A percentile compares a stretch with the other conserved stretches of the same genome.
phyloP scores from a whole-genome alignment of 2,329 filamentous ascomycete species.

The Simplicillium aogashimaense region DNA sequence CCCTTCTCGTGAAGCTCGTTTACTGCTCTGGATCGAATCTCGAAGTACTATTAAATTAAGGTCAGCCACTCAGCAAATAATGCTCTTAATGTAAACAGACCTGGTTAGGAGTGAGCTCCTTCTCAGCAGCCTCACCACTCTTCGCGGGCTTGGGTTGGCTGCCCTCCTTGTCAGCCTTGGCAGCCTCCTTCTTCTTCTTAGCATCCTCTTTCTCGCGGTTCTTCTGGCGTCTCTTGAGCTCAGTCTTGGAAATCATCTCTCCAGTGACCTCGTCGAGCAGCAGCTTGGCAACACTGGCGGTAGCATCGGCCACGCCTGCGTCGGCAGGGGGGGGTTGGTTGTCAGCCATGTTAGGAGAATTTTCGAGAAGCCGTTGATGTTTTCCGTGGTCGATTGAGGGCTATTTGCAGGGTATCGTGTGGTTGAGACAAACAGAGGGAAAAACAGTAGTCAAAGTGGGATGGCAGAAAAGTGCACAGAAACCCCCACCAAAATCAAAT shows the following conservation, averaged over 20 bases:
- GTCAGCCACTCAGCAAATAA: not conserved
- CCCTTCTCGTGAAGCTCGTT: constrained; percentile 29
- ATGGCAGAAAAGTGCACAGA: no score
- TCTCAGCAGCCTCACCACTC: constrained; percentile 52
- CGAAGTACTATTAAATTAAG: constrained; percentile 58
- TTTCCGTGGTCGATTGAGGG: constrained; percentile 41
- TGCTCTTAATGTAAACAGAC: constrained; percentile 8
- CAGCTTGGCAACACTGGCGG: constrained; percentile 58
- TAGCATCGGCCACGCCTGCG: constrained; percentile 35
- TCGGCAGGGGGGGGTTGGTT: constrained; percentile 18
- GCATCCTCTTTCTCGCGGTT: constrained; percentile 75
- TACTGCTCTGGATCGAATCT: constrained; percentile 80
- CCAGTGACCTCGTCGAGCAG: constrained; percentile 89
- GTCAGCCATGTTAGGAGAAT: constrained; percentile 25
- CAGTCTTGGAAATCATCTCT: constrained; percentile 73
- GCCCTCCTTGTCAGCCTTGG: constrained; percentile 62
- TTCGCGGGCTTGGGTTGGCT: constrained; percentile 54
- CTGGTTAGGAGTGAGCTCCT: constrained; percentile 48
- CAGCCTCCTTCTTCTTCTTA: constrained; percentile 54
- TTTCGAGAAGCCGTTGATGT: constrained; percentile 54
- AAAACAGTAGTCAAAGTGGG: no score
- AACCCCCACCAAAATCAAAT: no score
- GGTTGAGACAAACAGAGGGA: no score
- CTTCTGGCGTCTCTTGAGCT: constrained; percentile 96
- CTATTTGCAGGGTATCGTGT: constrained; percentile 12